Conservation (phyloP, 164 flowering plant genomes). For the Magnolia kwangsiensis region DNA sequence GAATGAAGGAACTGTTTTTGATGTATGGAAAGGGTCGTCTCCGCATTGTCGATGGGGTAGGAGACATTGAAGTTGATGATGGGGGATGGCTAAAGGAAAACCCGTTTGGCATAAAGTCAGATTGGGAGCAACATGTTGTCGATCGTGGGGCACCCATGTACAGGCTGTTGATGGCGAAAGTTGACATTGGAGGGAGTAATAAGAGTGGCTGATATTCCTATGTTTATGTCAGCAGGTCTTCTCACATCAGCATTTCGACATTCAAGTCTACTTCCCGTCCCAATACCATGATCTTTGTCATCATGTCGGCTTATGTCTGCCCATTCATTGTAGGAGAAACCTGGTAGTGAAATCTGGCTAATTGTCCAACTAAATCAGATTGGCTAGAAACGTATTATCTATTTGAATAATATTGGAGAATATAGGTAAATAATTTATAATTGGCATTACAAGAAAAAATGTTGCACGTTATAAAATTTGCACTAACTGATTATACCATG, state of each 20-base stretch:
- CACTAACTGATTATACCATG: too few species aligned
- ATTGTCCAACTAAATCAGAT: too few species aligned
- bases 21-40: slow-evolving; percentile 62
- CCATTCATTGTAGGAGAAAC: too few species aligned
- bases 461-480: too few species aligned
- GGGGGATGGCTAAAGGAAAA: slow-evolving; percentile 68
- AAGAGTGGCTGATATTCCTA: not conserved
- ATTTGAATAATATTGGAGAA: too few species aligned
- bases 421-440: too few species aligned
- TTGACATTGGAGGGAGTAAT: not conserved
- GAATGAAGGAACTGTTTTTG: slow-evolving; percentile 67
- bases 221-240: not conserved
- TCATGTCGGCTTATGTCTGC: too few species aligned
- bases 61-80: slow-evolving; percentile 7
- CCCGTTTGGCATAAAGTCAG: slow-evolving; percentile 76
- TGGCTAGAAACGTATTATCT: too few species aligned
- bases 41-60: slow-evolving; percentile 17
- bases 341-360: too few species aligned
- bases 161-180: slow-evolving; percentile 60
- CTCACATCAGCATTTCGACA: not conserved
- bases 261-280: too few species aligned
- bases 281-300: too few species aligned
- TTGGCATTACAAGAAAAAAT: too few species aligned
- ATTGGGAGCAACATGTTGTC: slow-evolving; percentile 84
- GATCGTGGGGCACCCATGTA: slow-evolving; percentile 80